Evolutionary conservation across 257 asterid species (phyloP).

Genomic region (Cinchona pubescens): DNA sequence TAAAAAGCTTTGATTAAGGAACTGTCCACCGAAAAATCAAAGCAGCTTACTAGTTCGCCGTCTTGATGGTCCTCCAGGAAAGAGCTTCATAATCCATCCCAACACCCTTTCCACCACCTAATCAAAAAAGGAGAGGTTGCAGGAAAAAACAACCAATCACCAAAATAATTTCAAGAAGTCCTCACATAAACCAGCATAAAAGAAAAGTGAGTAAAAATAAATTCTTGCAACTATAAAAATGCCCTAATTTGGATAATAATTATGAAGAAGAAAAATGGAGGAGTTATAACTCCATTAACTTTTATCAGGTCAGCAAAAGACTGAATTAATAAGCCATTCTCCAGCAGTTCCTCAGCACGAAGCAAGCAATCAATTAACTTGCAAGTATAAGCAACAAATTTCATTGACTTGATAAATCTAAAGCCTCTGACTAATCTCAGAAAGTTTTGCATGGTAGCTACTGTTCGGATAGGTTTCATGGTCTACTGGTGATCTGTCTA

Average conservation of each 20-base stretch:
- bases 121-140: not conserved
- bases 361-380: not conserved
- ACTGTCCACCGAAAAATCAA: constrained; percentile 26
- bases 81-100: constrained; percentile 97
- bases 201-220: not conserved
- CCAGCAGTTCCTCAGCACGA: not conserved
- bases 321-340: not conserved
- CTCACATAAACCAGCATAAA: not conserved
- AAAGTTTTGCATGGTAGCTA: not conserved
- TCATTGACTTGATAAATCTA: not conserved
- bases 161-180: not conserved
- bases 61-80: constrained; percentile 92
- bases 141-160: not conserved
- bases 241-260: not conserved
- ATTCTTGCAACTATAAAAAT: not conserved
- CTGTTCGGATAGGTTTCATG: not conserved
- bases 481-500: not conserved
- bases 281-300: not conserved
- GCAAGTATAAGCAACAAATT: not conserved
- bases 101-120: constrained; percentile 96
- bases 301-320: not conserved
- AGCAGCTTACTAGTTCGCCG: constrained; percentile 74
- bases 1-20: constrained; percentile 18
- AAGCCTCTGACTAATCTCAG: not conserved
- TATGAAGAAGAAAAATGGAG: not conserved